Evolutionary conservation across 1,139 yeast species (phyloP).

Genomic region (Saccharomyces pastorianus): DNA sequence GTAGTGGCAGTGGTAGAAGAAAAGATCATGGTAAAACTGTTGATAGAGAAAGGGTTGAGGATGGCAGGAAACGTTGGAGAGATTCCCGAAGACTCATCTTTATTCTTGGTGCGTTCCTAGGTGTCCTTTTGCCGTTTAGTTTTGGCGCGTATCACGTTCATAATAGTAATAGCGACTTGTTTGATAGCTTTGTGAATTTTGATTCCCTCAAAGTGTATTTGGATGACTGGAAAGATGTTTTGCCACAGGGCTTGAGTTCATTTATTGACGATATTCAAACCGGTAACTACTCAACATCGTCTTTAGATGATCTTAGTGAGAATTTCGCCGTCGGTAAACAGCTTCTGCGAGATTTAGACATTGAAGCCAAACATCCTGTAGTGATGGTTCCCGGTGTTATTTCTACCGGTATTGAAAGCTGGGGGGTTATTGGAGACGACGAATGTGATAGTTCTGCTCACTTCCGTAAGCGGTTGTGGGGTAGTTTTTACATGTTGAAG

Average conservation of each 20-base stretch:
- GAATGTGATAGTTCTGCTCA: constrained; percentile 82
- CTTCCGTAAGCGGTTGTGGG: constrained; percentile 91
- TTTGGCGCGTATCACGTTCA: constrained; percentile 38
- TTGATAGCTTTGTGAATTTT: constrained; percentile 49
- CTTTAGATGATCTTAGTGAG: constrained; percentile 52
- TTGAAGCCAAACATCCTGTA: constrained; percentile 61
- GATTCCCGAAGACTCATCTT: constrained; percentile 37
- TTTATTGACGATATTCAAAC: constrained; percentile 51
- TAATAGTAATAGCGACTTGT: constrained; percentile 22
- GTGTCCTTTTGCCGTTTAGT: constrained; percentile 56
- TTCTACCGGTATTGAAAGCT: constrained; percentile 88
- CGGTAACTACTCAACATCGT: constrained; percentile 16
- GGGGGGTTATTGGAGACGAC: constrained; percentile 68
- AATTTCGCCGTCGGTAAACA: constrained; percentile 82
- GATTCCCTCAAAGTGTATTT: constrained; percentile 44
- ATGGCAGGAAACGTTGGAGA: constrained; percentile 17
- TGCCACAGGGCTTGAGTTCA: constrained; percentile 59
- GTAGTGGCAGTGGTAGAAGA: constrained; percentile 2
- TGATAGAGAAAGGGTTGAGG: neutral
- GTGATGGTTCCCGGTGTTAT: constrained; percentile 94
- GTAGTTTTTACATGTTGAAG: constrained; percentile 87
- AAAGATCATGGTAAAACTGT: neutral
- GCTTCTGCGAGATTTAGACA: constrained; percentile 44
- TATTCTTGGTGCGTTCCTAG: constrained; percentile 58
- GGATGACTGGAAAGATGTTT: constrained; percentile 57